Evolutionary conservation across 2,329 filamentous ascomycete species (phyloP), one percentile per base, ranked within the genome.

Genomic region (Exutisphaerella laricina): DNA sequence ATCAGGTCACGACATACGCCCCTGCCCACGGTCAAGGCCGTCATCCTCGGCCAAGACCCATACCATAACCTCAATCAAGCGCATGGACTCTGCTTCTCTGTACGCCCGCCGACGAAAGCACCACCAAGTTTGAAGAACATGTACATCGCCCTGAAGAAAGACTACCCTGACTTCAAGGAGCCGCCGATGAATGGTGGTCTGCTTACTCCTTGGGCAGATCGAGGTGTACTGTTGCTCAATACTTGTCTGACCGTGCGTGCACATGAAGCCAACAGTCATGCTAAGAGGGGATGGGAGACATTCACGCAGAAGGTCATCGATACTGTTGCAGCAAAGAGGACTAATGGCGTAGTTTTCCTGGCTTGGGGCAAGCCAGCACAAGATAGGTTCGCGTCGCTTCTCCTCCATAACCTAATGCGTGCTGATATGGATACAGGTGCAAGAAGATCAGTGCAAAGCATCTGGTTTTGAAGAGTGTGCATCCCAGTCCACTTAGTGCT

Each of bases 11-110:
- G 88, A 18, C 85, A 94, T 65, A 96, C 90, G 1, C 89, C 92
- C 5, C 82, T 98, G 56, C 72, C 83, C 69, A 83, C 75, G 10
- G 89, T 97, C 64, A 95, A 94, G 66, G 85, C 85, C 44, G 89
- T 98, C 48, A 88, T 98, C 60, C 68, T 97, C 41, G 92, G 92
- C 53, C 92, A 98, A 70, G 92, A 98, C 64, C 92, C 92, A 2
- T 98, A 98, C 66, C 92, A 98, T 71, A 94, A 94, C 64, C 66
- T 80, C 64, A 94, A 94, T 66, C 92, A 98, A 73, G 92, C 92
- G 38, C 92, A 97, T 66, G 92, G 92, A 31, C 81, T 98, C 46
- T 90, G 86, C 63, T 98, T 98, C 74, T 95, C 88, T 35, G 89
- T 97, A 42, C 85, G 86, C 7, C 83, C 90, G 3, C 92, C 92